These are phyloP conservation scores for Ceratobasidium sp. DNA, from an alignment of 1,284 basidiomycete species.

Conservation along the genomic window DNA sequence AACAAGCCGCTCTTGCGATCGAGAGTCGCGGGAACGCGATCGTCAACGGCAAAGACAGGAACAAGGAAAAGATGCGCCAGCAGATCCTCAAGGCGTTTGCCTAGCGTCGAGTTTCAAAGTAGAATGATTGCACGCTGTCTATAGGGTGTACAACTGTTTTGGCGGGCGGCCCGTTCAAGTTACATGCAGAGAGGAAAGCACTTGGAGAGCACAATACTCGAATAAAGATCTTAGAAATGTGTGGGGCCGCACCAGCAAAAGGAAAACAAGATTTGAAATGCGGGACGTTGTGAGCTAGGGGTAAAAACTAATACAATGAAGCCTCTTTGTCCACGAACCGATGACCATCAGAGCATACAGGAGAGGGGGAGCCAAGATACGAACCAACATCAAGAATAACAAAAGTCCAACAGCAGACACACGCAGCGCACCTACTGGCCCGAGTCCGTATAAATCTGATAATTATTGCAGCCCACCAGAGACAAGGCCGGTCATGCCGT, in stretches of 20 bases:
- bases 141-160: conserved; percentile 37
- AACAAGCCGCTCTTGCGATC: conserved; percentile 11
- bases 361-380: background rate
- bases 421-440: conserved; percentile 22
- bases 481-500: conserved; percentile 38
- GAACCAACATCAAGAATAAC: background rate
- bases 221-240: conserved; percentile 26
- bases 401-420: conserved; percentile 33
- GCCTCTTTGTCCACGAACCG: conserved; percentile 38
- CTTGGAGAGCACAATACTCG: conserved; percentile 3
- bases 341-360: conserved; percentile 16
- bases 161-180: conserved; percentile 31
- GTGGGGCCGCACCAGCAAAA: conserved; percentile 22
- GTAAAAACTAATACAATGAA: conserved; percentile 34
- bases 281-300: conserved; percentile 9
- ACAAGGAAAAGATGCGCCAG: conserved; percentile 39
- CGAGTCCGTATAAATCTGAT: background rate
- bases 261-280: background rate
- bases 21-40: conserved; percentile 21
- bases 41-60: conserved; percentile 36
- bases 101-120: background rate
- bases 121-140: conserved; percentile 38
- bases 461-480: conserved; percentile 38
- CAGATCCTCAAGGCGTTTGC: conserved; percentile 40
- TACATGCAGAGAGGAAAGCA: conserved; percentile 32